Conservation (phyloP, 345 rosid genomes). For the Eucalyptus caleyi region DNA sequence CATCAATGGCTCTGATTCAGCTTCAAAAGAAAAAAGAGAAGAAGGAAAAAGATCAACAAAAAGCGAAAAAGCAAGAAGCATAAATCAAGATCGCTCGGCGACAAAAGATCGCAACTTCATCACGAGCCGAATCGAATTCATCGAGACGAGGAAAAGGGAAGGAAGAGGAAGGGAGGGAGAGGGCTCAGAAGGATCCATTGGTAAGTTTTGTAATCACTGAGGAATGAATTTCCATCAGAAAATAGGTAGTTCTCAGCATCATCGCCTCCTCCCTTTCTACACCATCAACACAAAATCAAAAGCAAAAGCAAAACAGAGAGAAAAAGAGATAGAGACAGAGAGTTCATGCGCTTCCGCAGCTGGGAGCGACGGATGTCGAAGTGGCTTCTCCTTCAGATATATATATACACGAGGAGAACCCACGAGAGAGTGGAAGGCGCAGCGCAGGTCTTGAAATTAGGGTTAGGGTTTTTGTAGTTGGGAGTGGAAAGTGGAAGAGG, state of each 20-base stretch:
- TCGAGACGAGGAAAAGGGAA: not conserved
- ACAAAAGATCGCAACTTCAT: not conserved
- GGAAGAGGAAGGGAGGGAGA: not conserved
- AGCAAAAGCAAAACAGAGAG: not conserved
- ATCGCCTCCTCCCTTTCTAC: not conserved
- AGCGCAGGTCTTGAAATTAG: not conserved
- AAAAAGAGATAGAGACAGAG: not conserved
- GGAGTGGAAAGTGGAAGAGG: not conserved
- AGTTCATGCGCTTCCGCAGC: not conserved
- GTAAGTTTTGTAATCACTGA: not conserved
- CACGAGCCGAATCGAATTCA: not conserved
- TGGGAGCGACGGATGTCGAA: not conserved
- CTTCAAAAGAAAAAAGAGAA: not conserved
- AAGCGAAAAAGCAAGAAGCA: not conserved
- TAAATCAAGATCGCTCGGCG: not conserved
- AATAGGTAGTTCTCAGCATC: conserved; percentile 28
- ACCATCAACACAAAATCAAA: not conserved
- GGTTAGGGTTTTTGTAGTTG: not conserved
- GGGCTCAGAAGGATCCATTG: not conserved
- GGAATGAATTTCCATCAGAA: conserved; percentile 1
- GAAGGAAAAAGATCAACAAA: not conserved
- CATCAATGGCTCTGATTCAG: not conserved
- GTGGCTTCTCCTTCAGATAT: not conserved
- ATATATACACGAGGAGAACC: not conserved
- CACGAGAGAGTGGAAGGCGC: not conserved